Conservation (phyloP, 345 rosid species). For the Moricandia arvensis region DNA sequence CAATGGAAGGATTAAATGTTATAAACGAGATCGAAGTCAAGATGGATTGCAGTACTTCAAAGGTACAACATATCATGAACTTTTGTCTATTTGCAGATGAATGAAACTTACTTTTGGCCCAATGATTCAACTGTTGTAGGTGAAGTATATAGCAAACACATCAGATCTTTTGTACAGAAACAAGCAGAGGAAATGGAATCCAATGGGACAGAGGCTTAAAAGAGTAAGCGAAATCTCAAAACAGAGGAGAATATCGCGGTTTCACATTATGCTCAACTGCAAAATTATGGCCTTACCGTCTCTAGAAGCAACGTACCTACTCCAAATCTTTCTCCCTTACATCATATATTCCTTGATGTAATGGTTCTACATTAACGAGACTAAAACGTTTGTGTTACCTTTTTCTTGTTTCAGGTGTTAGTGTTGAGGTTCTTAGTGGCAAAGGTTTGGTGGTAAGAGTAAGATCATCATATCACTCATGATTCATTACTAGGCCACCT, state of each 20-base stretch:
- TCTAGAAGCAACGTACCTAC: not conserved
- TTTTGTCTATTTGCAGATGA: not conserved
- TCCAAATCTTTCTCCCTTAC: not conserved
- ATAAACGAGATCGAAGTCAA: conserved; percentile 74
- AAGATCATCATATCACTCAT: conserved; percentile 28
- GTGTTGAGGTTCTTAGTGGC: not conserved
- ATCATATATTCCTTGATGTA: not conserved
- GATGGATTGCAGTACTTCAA: conserved; percentile 79
- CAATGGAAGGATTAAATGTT: conserved; percentile 63
- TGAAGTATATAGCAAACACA: conserved; percentile 76
- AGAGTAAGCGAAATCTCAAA: conserved; percentile 25
- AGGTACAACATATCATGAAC: conserved; percentile 49
- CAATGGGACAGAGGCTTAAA: not conserved
- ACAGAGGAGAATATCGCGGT: conserved; percentile 31
- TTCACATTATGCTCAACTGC: conserved; percentile 34
- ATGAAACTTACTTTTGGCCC: conserved; percentile 12
- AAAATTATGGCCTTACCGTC: conserved; percentile 18
- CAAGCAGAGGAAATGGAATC: conserved; percentile 35
- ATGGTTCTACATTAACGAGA: not conserved
- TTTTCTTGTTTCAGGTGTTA: conserved; percentile 16
- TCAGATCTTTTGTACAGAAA: conserved; percentile 75
- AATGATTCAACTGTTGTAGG: conserved; percentile 47
- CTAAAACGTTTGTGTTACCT: not conserved
- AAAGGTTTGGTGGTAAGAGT: conserved; percentile 7
- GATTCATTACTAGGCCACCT: not conserved